phyloP scores from a whole-genome alignment of 2,329 filamentous ascomycete species.

The Acrocalymma vagum region DNA sequence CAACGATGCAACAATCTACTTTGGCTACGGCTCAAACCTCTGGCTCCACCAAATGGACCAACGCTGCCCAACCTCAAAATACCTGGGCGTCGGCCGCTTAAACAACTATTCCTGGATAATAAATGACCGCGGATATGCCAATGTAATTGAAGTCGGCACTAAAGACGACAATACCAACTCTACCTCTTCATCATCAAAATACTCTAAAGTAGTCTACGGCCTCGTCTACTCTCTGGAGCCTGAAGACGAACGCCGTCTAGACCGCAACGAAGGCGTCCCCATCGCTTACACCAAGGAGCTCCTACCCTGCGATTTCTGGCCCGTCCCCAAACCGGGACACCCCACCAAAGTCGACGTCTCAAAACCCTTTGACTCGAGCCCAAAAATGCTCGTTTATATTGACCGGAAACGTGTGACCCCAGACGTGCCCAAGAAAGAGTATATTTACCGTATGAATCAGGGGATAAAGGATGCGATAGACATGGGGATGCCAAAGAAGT shows the following conservation, averaged over 20 bases:
- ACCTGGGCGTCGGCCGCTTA: conserved; percentile 67
- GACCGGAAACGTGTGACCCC: conserved; percentile 55
- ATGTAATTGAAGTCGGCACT: conserved; percentile 58
- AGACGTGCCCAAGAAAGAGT: conserved; percentile 63
- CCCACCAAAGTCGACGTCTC: conserved; percentile 24
- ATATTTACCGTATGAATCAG: conserved; percentile 69
- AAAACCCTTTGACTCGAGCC: conserved; percentile 26
- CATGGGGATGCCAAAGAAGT: conserved; percentile 62
- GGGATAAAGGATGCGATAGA: conserved; percentile 67
- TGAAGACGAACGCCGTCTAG: conserved; percentile 39
- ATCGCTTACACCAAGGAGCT: conserved; percentile 65
- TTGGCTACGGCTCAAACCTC: conserved; percentile 77
- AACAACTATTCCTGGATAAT: conserved; percentile 71
- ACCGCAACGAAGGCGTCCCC: conserved; percentile 69
- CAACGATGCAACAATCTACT: conserved; percentile 61
- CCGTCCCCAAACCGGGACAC: conserved; percentile 6
- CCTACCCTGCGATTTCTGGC: conserved; percentile 56
- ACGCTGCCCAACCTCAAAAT: conserved; percentile 66
- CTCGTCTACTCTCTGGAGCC: conserved; percentile 39
- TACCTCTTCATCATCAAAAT: conserved; percentile 29
- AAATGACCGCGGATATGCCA: conserved; percentile 72
- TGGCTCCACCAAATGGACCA: conserved; percentile 70
- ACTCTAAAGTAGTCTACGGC: conserved; percentile 48
- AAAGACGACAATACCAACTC: not conserved
- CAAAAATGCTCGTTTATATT: conserved; percentile 67